Conservation (phyloP, 2,329 filamentous ascomycete genomes). For the Sporothrix sp. region DNA sequence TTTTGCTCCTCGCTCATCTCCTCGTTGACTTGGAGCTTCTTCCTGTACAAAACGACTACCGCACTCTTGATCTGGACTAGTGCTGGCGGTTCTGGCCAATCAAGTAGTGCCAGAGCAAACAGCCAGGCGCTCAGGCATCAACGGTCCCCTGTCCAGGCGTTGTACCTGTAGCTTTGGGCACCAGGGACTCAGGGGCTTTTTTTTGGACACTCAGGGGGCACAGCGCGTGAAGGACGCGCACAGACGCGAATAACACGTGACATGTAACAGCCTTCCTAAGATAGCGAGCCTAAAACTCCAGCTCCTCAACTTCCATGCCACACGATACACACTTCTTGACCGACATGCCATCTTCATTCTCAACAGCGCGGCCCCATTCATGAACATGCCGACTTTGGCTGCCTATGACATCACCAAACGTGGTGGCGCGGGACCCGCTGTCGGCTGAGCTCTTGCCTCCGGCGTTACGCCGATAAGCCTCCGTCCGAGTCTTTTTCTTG, state of each 20-base stretch:
- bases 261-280: no score
- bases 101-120: conserved; percentile 23
- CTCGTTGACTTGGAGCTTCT: no score
- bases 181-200: not conserved
- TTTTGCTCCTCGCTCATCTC: no score
- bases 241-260: conserved; percentile 7
- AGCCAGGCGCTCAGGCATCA: conserved; percentile 31
- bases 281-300: conserved; percentile 61
- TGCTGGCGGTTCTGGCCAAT: not conserved
- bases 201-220: no score
- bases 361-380: conserved; percentile 68
- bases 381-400: conserved; percentile 69
- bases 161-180: no score
- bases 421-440: conserved; percentile 34
- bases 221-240: not conserved
- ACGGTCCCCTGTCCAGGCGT: conserved; percentile 10
- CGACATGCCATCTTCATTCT: conserved; percentile 61
- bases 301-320: conserved; percentile 69
- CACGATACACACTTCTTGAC: conserved; percentile 72
- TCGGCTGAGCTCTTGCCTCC: conserved; percentile 31
- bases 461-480: conserved; percentile 70
- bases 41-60: no score
- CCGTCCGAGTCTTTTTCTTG: conserved; percentile 87
- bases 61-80: no score
- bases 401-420: conserved; percentile 70